Percentiles rank a stretch among this genome's conserved stretches.
phyloP scores from a whole-genome alignment of 2,329 filamentous ascomycete genomes.

The Periconia digitata region DNA sequence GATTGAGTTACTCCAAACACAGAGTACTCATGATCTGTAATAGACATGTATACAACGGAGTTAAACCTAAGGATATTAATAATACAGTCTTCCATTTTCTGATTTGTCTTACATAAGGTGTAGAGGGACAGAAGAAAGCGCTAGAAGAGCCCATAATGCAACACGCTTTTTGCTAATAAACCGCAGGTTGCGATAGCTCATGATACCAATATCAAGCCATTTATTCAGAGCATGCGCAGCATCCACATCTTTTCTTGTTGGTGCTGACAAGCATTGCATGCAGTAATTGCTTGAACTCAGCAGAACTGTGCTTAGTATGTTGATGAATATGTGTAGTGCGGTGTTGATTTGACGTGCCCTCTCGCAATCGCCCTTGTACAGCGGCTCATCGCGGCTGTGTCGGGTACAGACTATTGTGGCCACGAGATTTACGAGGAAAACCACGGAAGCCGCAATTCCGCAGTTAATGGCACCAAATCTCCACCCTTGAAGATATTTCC shows the following conservation, averaged over 20 bases:
- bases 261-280: slow-evolving; percentile 22
- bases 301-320: slow-evolving; percentile 41
- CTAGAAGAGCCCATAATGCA: slow-evolving; percentile 6
- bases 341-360: slow-evolving; percentile 7
- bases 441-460: slow-evolving; percentile 6
- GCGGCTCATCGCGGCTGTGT: not conserved
- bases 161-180: not conserved
- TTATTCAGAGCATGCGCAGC: slow-evolving; percentile 23
- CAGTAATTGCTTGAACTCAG: slow-evolving; percentile 18
- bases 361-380: slow-evolving; percentile 25
- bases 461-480: slow-evolving; percentile 13
- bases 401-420: slow-evolving; percentile 7
- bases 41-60: slow-evolving; percentile 22
- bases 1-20: slow-evolving; percentile 12
- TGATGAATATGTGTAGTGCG: slow-evolving; percentile 51
- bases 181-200: slow-evolving; percentile 15
- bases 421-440: slow-evolving; percentile 15
- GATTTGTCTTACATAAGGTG: slow-evolving; percentile 10
- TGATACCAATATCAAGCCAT: slow-evolving; percentile 11
- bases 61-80: slow-evolving; percentile 19
- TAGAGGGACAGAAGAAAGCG: slow-evolving; percentile 9
- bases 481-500: slow-evolving; percentile 4
- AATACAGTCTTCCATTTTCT: not conserved
- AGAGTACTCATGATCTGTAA: slow-evolving; percentile 12
- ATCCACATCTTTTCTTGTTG: slow-evolving; percentile 18